Base-by-base conservation (phyloP, 768 basidiomycete genomes). In the Lentinula detonsa region DNA sequence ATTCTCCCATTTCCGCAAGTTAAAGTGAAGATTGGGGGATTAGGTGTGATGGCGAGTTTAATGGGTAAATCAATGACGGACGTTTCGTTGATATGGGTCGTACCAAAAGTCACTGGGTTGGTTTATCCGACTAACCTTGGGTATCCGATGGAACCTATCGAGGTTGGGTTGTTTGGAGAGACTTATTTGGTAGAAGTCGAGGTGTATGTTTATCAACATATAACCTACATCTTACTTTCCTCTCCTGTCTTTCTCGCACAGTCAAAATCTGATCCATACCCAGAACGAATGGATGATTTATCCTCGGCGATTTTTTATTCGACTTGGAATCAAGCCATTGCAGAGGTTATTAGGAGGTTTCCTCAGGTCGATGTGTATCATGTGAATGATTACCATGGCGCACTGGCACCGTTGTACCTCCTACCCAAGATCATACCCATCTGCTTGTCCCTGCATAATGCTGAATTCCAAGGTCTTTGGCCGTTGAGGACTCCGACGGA, bases 41-140 rank as follows among this genome's bases (percentile, higher is more conserved):
- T 97, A 18, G 95, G 95, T 80, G 95, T 96, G 76, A 97, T 97
- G 95, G 96, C 95, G 3, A 88, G 88, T 73, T 78, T 97, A 39
- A 97, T 97, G 95, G 95, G 95, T 64, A 97, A 96, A 73, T 94
- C 95, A 5, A 97, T 97, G 95, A 91, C 90, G 51, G 95, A 97
- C 70, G 95, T 96, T 57, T 95, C 96, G 71, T 77, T 97, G 49
- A 78, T 97, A 60, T 97, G 95, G 95, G 88, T 97, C 53, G 70
- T 95, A 16, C 95, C 95, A 49, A 97, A 97, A 70, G 95, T 97
- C 66, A 94, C 94, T 75, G 95, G 96, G 68, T 64, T 97, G 11
- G 94, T 95, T 53, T 97, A 97, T 69, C 95, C 95, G 34, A 81
- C 85, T 5, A 39, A 39, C 1, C 37, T 39, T 43, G 95, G 94